Base-by-base conservation (phyloP, 1,139 yeast genomes). In the Nakaseomyces uthaithaninus region DNA sequence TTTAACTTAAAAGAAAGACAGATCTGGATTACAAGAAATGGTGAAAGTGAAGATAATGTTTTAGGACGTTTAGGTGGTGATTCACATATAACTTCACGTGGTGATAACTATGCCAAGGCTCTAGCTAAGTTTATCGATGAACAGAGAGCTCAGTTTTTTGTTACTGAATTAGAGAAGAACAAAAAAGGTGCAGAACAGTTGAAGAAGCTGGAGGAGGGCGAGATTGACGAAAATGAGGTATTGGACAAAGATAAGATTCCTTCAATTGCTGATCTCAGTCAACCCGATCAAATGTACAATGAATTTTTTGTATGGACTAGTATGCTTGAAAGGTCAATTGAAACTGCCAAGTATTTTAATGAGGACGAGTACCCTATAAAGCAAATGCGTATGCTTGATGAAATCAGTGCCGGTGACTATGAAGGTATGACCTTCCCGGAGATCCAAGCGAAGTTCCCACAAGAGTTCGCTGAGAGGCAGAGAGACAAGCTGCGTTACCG, bases 1-100 rank as follows among this genome's bases (percentile, higher is more conserved):
- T 89, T 91, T 71, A 91, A 91, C 57, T 69, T 91, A 34, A 77
- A 85, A 44, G 94, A 86, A 58, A 74, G 97, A 45, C 95, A 86
- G 60, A 87, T 91, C 39, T 91, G 96, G 94, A 82, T 91, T 48
- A 80, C 96, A 1, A 74, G 97, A 48, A 96, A 89, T 57, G 97
- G 97, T 39, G 97, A 91, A 62, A 77, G 89, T 48, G 73, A 73
- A 36, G 95, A 86, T 58, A 91, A 89, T 59, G 78, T 85, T 22
- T 62, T 69, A 40, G 97, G 97, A 7, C 71, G 77, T 45, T 84
- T 91, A 49, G 97, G 98, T 11, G 96, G 97, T 17, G 93, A 91
- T 58, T 80, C 95, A 1, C 69, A 69, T 22, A 66, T 91, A 39
- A 89, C 97, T 0, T 71, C 74, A 45, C 74, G 95, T 42, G 98